Conservation (phyloP, 2,329 filamentous ascomycete genomes). For the Colletotrichum lentis region DNA sequence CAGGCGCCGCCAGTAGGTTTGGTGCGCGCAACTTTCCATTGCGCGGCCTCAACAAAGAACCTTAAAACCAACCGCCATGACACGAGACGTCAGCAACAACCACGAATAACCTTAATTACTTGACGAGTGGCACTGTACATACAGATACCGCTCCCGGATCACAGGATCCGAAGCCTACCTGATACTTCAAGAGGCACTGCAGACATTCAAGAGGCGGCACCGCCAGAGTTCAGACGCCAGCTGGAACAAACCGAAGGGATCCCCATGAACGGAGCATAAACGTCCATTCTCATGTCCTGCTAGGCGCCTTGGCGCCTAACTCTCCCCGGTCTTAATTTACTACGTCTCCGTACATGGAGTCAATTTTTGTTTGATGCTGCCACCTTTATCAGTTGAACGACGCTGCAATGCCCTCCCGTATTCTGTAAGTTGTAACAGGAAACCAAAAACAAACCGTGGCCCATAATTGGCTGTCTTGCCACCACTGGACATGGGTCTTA, state of each 20-base stretch:
- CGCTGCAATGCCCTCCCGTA: neutral
- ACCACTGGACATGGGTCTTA: slow-evolving; percentile 4
- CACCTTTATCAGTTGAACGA: neutral
- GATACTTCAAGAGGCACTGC: neutral
- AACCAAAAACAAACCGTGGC: slow-evolving; percentile 14
- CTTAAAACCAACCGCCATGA: neutral
- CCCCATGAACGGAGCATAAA: slow-evolving; percentile 26
- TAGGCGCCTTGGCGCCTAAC: neutral
- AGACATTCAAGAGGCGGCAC: slow-evolving; percentile 3
- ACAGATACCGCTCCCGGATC: neutral
- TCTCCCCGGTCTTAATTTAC: slow-evolving; percentile 24
- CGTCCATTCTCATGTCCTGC: slow-evolving; percentile 7
- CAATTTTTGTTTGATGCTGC: slow-evolving; percentile 5
- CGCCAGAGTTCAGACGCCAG: slow-evolving; percentile 25
- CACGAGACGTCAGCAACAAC: slow-evolving; percentile 11
- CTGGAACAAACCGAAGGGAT: slow-evolving; percentile 12
- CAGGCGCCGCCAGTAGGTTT: neutral
- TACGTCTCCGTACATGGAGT: too few relatives aligned
- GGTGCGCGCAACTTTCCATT: neutral
- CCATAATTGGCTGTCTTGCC: neutral
- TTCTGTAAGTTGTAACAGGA: slow-evolving; percentile 23
- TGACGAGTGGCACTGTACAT: neutral
- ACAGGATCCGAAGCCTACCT: neutral
- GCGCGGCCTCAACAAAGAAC: slow-evolving; percentile 16
- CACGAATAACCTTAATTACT: slow-evolving; percentile 9